A percentile compares a stretch with the other conserved stretches of the same genome.
phyloP scores from a whole-genome alignment of 1,284 basidiomycete species.

The Phenoliferia sp. region DNA sequence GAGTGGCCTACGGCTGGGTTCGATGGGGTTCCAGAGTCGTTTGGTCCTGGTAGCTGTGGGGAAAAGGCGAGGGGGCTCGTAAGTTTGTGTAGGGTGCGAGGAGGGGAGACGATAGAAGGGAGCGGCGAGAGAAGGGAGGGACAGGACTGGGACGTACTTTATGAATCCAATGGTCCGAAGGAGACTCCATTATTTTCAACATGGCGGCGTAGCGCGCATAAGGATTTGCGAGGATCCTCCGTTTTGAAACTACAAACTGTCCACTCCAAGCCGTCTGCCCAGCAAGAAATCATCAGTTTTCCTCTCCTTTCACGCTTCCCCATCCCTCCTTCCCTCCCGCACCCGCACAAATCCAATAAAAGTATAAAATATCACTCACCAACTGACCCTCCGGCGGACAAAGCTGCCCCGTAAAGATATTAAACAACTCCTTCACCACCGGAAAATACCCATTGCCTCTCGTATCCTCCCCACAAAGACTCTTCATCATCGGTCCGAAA shows the following conservation, averaged over 20 bases:
- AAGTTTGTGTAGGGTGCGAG: background rate
- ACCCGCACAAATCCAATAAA: background rate
- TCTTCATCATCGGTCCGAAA: slow-evolving; percentile 27
- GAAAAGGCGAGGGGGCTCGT: background rate
- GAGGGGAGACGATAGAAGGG: too few relatives aligned
- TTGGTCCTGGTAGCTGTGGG: slow-evolving; percentile 31
- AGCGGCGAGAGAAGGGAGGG: too few relatives aligned
- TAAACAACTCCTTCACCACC: slow-evolving; percentile 28
- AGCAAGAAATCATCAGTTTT: too few relatives aligned
- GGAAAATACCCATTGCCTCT: background rate
- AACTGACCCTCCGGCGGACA: slow-evolving; percentile 31
- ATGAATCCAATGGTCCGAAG: slow-evolving; percentile 34
- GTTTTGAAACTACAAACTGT: slow-evolving; percentile 30
- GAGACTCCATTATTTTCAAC: slow-evolving; percentile 23
- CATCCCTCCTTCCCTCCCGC: too few relatives aligned
- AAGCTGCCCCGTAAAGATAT: slow-evolving; percentile 27
- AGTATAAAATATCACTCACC: slow-evolving; percentile 1
- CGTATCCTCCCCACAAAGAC: background rate
- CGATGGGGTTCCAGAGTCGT: slow-evolving; percentile 31
- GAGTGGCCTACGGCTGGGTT: slow-evolving; percentile 36
- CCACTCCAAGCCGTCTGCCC: slow-evolving; percentile 20
- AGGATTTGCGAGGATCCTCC: slow-evolving; percentile 33
- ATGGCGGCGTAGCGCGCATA: slow-evolving; percentile 30
- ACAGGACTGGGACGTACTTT: slow-evolving; percentile 13
- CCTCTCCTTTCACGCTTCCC: too few relatives aligned